These are phyloP conservation scores for Pelargonium fulgidum DNA, from an alignment of 441 rosid genomes.

Conservation along the genomic window DNA sequence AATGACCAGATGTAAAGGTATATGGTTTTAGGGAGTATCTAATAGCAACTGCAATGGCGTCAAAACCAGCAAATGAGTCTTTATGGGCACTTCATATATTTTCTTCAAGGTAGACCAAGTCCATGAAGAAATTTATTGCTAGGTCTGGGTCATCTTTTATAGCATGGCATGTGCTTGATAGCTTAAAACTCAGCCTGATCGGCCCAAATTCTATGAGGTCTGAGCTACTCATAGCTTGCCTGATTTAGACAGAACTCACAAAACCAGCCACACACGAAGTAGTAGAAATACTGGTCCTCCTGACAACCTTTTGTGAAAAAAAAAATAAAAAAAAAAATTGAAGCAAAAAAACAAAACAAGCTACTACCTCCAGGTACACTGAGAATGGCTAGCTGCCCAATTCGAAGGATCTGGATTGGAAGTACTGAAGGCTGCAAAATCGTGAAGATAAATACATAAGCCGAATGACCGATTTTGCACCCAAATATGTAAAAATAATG, in stretches of 20 bases:
- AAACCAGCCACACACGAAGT: background rate
- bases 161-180: background rate
- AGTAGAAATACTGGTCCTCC: background rate
- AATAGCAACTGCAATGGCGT: background rate
- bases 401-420: conserved; percentile 75
- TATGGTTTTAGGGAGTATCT: background rate
- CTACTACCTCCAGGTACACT: conserved; percentile 83
- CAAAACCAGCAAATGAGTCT: background rate
- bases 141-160: background rate
- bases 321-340: background rate
- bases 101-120: background rate
- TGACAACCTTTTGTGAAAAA: background rate
- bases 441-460: conserved; percentile 21
- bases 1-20: background rate
- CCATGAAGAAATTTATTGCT: background rate
- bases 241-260: background rate
- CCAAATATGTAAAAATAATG: background rate
- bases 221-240: background rate
- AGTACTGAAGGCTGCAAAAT: conserved; percentile 81
- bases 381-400: conserved; percentile 85
- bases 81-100: background rate
- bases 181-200: background rate
- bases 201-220: background rate
- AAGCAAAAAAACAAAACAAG: conserved; percentile 12
- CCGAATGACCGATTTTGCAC: background rate